A percentile compares a stretch with the other conserved stretches of the same genome.
Evolutionary conservation across 1,284 basidiomycete species (phyloP).

Genomic region (Irpex sp.): DNA sequence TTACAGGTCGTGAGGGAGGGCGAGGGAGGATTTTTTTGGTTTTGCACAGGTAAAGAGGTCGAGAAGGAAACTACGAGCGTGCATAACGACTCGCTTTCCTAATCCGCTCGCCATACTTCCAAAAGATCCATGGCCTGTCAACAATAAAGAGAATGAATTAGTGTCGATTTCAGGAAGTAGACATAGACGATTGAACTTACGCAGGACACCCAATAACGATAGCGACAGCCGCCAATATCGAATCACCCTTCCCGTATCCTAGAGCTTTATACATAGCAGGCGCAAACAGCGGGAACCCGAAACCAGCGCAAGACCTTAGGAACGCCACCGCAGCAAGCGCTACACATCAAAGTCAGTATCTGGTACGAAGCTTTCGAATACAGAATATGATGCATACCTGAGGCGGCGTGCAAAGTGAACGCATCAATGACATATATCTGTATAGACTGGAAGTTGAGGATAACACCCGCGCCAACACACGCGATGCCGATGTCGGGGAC

Average conservation of each 20-base stretch:
- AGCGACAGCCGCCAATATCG: conserved; percentile 52
- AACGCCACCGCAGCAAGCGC: conserved; percentile 58
- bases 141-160: neutral
- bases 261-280: conserved; percentile 60
- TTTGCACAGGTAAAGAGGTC: neutral
- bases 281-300: conserved; percentile 67
- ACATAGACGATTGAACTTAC: conserved; percentile 34
- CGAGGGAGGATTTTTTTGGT: neutral
- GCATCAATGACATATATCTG: conserved; percentile 66
- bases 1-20: neutral
- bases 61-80: neutral
- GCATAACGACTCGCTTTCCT: conserved; percentile 32
- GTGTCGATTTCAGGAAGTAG: neutral
- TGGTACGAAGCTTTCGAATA: neutral
- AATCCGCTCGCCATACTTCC: conserved; percentile 48
- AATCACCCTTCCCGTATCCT: conserved; percentile 64
- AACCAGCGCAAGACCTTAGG: conserved; percentile 58
- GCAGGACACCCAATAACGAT: conserved; percentile 62
- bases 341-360: conserved; percentile 15
- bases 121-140: conserved; percentile 48
- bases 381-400: conserved; percentile 31
- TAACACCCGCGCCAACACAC: conserved; percentile 48
- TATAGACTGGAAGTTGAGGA: conserved; percentile 54
- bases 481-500: conserved; percentile 62
- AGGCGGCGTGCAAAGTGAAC: conserved; percentile 65